A percentile compares a stretch with the other conserved stretches of the same genome.
Conservation (phyloP, 257 asterid genomes). For the Thymus mandschuricus region DNA sequence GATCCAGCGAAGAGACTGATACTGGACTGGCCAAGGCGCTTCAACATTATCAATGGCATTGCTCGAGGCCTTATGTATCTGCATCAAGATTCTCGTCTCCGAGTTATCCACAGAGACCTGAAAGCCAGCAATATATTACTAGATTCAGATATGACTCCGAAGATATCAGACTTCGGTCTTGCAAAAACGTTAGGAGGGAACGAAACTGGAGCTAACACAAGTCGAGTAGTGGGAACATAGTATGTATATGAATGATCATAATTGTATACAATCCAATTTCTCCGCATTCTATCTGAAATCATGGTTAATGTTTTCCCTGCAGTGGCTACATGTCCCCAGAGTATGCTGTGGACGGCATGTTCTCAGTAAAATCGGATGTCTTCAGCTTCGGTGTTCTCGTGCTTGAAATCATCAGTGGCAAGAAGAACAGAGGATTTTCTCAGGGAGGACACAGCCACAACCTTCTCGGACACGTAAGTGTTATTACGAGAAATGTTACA, state of each 20-base stretch:
- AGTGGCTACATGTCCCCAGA: constrained; percentile 54
- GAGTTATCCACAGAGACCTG: constrained; percentile 55
- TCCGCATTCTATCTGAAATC: background rate
- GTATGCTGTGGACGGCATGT: constrained; percentile 36
- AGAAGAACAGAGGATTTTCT: constrained; percentile 39
- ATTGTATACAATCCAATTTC: background rate
- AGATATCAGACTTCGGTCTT: constrained; percentile 55
- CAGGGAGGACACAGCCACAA: constrained; percentile 34
- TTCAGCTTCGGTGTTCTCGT: constrained; percentile 45
- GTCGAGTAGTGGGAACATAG: constrained; percentile 29
- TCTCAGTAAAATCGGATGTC: constrained; percentile 49
- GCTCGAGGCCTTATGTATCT: constrained; percentile 56
- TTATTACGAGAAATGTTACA: background rate
- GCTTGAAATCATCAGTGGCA: constrained; percentile 42
- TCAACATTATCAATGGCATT: constrained; percentile 42
- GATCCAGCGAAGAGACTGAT: constrained; percentile 15
- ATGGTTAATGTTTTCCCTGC: background rate
- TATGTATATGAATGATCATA: constrained; percentile 14
- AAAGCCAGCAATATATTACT: constrained; percentile 50
- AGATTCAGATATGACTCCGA: constrained; percentile 48
- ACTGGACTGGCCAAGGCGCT: constrained; percentile 39
- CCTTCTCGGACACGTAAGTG: constrained; percentile 52
- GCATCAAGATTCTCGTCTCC: constrained; percentile 51
- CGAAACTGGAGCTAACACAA: constrained; percentile 14
- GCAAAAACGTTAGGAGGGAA: constrained; percentile 48